phyloP scores from a whole-genome alignment of 345 rosid species.

The Laguncularia racemosa region DNA sequence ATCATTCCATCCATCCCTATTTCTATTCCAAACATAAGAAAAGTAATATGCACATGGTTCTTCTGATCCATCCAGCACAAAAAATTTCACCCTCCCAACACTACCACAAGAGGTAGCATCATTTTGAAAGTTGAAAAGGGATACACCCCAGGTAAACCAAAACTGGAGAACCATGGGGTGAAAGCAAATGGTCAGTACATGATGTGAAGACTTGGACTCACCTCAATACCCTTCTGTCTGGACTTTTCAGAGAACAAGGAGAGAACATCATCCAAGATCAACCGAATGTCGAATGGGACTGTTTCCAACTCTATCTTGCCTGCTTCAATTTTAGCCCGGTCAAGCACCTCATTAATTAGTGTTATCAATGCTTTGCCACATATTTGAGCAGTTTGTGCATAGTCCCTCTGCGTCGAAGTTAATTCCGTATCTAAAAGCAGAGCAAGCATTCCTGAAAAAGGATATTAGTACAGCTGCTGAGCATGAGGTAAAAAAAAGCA shows the following conservation, averaged over 20 bases:
- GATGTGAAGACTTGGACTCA: slow-evolving; percentile 13
- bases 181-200: background rate
- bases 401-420: slow-evolving; percentile 85
- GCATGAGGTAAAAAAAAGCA: background rate
- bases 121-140: too few relatives aligned
- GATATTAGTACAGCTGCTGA: background rate
- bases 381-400: slow-evolving; percentile 89
- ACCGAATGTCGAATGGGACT: slow-evolving; percentile 70
- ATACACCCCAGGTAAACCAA: too few relatives aligned
- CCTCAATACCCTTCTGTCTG: slow-evolving; percentile 86
- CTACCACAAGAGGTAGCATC: too few relatives aligned
- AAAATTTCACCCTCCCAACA: too few relatives aligned
- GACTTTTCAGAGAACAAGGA: slow-evolving; percentile 95
- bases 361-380: slow-evolving; percentile 95
- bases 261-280: slow-evolving; percentile 92
- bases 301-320: slow-evolving; percentile 84
- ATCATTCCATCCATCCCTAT: too few relatives aligned
- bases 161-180: background rate
- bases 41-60: too few relatives aligned
- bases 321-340: slow-evolving; percentile 97
- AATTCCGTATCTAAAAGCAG: slow-evolving; percentile 86
- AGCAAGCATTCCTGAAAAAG: slow-evolving; percentile 83
- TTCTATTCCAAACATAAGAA: too few relatives aligned
- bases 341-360: slow-evolving; percentile 94
- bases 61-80: too few relatives aligned